phyloP scores from a whole-genome alignment of 1,284 basidiomycete genomes.

The Sporisorium exsertum region DNA sequence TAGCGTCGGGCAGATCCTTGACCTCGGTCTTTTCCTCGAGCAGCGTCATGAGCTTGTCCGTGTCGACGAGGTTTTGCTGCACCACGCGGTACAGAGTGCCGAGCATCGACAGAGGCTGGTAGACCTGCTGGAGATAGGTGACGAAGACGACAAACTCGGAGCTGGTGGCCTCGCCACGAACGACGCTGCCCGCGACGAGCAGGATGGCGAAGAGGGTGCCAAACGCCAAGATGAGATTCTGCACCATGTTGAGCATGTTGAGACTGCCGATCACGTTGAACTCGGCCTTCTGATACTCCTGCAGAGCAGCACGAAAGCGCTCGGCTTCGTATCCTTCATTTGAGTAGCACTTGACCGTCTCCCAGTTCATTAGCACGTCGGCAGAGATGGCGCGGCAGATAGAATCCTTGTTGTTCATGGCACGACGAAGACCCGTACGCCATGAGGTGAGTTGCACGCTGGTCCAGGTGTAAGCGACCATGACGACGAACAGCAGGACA shows the following conservation, averaged over 20 bases:
- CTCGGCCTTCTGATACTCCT: constrained; percentile 81
- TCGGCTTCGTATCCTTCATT: constrained; percentile 83
- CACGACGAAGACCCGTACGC: constrained; percentile 76
- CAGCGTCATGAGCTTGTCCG: constrained; percentile 69
- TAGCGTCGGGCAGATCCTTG: constrained; percentile 81
- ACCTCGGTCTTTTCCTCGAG: constrained; percentile 75
- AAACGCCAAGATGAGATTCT: constrained; percentile 62
- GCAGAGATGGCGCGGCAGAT: constrained; percentile 62
- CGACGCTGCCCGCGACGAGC: constrained; percentile 53
- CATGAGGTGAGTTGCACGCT: constrained; percentile 77
- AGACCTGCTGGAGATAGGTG: constrained; percentile 80
- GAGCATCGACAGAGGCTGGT: constrained; percentile 63
- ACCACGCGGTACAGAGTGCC: constrained; percentile 68
- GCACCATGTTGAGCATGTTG: constrained; percentile 66
- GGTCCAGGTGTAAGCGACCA: constrained; percentile 82
- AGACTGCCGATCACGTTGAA: constrained; percentile 74
- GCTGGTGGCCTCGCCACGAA: constrained; percentile 52
- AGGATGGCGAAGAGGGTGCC: constrained; percentile 61
- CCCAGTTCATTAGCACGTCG: constrained; percentile 66
- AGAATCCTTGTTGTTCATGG: constrained; percentile 60
- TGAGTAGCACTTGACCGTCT: constrained; percentile 78
- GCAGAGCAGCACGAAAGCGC: constrained; percentile 79
- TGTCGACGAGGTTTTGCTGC: constrained; percentile 74
- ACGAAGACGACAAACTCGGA: constrained; percentile 82
- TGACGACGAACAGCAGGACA: constrained; percentile 80